Evolutionary conservation across 2,329 filamentous ascomycete species (phyloP), one percentile per base, ranked within the genome.

Genomic region (Geosmithia flava): DNA sequence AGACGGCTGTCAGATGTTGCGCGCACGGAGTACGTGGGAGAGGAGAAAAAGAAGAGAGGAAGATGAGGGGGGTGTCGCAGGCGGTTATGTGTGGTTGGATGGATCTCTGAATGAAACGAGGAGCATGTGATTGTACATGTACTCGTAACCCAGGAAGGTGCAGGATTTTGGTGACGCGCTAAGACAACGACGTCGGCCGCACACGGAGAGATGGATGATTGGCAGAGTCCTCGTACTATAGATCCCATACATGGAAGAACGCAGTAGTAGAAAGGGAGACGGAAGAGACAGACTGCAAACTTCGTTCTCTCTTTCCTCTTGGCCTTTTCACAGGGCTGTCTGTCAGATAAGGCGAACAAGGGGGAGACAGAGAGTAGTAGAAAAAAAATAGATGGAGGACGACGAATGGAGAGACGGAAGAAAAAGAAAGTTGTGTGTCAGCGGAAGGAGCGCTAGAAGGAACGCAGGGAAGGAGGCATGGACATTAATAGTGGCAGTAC

Each of bases 111-210:
- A 19, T 19, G 41, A 20, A 42, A 51, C 52, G 56, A 52, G 56
- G 55, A 68, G 63, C 69, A 72, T 71, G 68, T 71, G 70, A 71
- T 66, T 66, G 52, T 46, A 30, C 29, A 30, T 30, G 29, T 37
- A 37, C 33, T 16, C 33, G 23, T 27, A 27, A 27, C 23, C 23
- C 23, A 27, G 23, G n/a, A n/a, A 37, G 33, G 33, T 37, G 33
- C 33, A 37, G 33, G 33, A 13, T 37, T n/a, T 37, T 11, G 33
- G 33, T 13, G 6, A 37, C 33, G 33, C 33, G 33, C 33, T 37
- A 37, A 16, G 33, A 37, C 33, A 37, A 37, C 33, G 33, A 37
- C 33, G 33, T 37, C 33, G 33, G 15, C 33, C 33, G 33, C 11
- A 11, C 33, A 37, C 33, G 10, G 11, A 11, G 11, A 6, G 33